Evolutionary conservation across 2,329 filamentous ascomycete species (phyloP), one percentile per base, ranked within the genome.

Genomic region (Fusarium buxicola): DNA sequence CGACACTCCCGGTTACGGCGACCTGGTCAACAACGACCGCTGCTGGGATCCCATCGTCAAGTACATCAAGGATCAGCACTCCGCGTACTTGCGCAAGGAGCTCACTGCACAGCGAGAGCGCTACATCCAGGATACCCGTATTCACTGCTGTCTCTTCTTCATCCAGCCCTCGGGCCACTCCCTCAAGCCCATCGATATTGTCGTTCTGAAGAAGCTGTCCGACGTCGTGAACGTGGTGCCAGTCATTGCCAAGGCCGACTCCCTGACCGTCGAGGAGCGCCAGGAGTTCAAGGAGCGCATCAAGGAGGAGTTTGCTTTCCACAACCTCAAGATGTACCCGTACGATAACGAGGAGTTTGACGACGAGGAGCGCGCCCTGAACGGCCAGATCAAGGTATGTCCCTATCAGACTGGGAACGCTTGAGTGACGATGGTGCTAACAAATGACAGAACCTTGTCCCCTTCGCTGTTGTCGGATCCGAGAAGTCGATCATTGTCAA

Each of bases 1-100:
- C 74, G 95, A 99, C 78, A 99, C 95, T 66, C 95, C 95, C 66
- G 95, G 95, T 67, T 99, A 99, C 75, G 95, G 95, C 75, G 95
- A 99, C 75, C 88, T 97, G 76, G 95, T 99, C 81, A 99, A 99
- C 88, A 99, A 99, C 81, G 95, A 99, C 83, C 91, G 95, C 86
- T 99, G 95, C 89, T 99, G 95, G 95, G 95, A 99, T 77, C 95
- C 95, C 65, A 99, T 99, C 78, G 94, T 99, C 86, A 99, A 99
- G 86, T 99, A 99, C 83, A 99, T 99, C 87, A 99, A 99, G 87
- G 95, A 99, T 81, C 95, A 99, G 85, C 95, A 99, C 86, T 97
- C 93, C 49, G 94, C 95, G 74, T 99, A 98, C 84, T 89, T 99
- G 72, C 92, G 95, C 81, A 99, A 99, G 87, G 95, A 99, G 81